Percentiles rank a stretch among this genome's conserved stretches.
Conservation (phyloP, 495 filamentous ascomycete species). For the Penicillium steckii region DNA sequence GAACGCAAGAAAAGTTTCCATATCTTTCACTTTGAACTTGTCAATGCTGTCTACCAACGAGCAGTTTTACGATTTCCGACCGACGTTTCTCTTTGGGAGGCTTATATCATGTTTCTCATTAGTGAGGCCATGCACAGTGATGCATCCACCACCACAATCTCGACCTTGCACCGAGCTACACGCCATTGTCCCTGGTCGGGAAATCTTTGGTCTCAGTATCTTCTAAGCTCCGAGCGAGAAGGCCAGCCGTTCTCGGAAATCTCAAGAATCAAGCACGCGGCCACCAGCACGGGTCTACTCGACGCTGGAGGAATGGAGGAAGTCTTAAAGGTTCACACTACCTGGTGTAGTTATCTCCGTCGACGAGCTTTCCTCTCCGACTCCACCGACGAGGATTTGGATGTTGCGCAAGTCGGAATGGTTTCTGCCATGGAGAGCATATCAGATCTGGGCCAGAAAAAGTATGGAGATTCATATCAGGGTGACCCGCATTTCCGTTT, state of each 20-base stretch:
- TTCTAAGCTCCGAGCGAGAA: slow-evolving; percentile 77
- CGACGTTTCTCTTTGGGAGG: slow-evolving; percentile 73
- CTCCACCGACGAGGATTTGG: slow-evolving; percentile 82
- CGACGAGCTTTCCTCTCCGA: slow-evolving; percentile 74
- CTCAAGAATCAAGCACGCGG: slow-evolving; percentile 85
- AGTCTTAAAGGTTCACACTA: slow-evolving; percentile 81
- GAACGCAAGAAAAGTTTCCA: slow-evolving; percentile 37
- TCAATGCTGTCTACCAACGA: slow-evolving; percentile 74
- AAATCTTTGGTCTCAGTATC: slow-evolving; percentile 82
- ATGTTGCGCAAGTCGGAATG: slow-evolving; percentile 88
- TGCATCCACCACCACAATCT: slow-evolving; percentile 36
- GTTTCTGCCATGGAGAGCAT: slow-evolving; percentile 81
- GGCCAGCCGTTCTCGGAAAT: slow-evolving; percentile 73
- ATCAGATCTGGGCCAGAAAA: slow-evolving; percentile 69
- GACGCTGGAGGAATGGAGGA: slow-evolving; percentile 76
- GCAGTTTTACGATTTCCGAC: slow-evolving; percentile 67
- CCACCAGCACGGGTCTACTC: slow-evolving; percentile 77
- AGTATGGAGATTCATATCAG: slow-evolving; percentile 71
- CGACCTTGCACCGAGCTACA: slow-evolving; percentile 72
- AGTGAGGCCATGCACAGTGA: slow-evolving; percentile 41
- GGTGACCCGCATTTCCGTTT: slow-evolving; percentile 86
- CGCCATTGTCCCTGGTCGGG: slow-evolving; percentile 92
- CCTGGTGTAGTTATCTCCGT: slow-evolving; percentile 91
- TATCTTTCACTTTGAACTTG: slow-evolving; percentile 57
- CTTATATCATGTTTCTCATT: slow-evolving; percentile 72